Percentiles rank a stretch among this genome's conserved stretches.
Evolutionary conservation across 31 red algal species (phyloP).

Genomic region (Porphyra umbilicalis): DNA sequence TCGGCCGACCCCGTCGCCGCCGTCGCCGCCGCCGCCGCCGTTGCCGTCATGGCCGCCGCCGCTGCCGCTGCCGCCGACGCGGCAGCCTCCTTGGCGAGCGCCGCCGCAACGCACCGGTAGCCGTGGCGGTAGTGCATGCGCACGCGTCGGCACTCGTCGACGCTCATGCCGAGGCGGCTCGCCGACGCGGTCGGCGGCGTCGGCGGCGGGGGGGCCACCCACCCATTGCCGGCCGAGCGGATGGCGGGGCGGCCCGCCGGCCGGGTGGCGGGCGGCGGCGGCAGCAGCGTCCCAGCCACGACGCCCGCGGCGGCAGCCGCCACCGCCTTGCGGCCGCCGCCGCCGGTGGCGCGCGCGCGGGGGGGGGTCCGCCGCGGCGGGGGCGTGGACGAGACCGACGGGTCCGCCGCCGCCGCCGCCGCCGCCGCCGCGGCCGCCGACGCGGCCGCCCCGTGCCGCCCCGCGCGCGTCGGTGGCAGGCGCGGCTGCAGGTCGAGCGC

Average conservation of each 20-base stretch:
- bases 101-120: neutral
- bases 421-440: neutral
- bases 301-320: no score
- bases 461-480: neutral
- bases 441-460: neutral
- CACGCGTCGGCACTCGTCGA: neutral
- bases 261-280: no score
- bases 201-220: neutral
- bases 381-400: neutral
- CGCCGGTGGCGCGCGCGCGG: no score
- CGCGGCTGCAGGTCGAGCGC: neutral
- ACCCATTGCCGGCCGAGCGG: neutral
- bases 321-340: neutral
- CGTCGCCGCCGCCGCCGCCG: neutral
- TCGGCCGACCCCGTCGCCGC: neutral
- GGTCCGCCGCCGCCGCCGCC: neutral
- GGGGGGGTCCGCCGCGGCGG: no score
- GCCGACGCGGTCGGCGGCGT: neutral
- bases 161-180: neutral
- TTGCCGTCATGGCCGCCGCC: neutral
- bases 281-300: no score
- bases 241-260: no score
- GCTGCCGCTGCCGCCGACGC: neutral
- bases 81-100: neutral
- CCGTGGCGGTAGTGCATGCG: neutral